Evolutionary conservation across 2,329 filamentous ascomycete genomes (phyloP), one percentile per base, ranked within the genome.

Genomic region (Paraphaeosphaeria minitans): DNA sequence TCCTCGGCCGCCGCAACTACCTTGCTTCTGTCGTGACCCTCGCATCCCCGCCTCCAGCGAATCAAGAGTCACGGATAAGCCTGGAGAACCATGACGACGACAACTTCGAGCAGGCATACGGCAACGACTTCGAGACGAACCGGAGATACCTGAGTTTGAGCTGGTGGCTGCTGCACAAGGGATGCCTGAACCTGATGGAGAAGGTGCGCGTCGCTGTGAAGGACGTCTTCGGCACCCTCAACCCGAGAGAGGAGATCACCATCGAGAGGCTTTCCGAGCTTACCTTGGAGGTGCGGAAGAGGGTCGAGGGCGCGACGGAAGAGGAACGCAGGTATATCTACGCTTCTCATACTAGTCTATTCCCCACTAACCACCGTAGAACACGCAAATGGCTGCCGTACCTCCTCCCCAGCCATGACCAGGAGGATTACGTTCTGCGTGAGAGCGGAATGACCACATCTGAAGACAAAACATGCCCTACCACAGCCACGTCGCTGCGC

Each of bases 41-140:
- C 21, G 94, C 95, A 19, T 91, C 90, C 0, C 91, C 81, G 13
- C 73, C 70, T 21, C 72, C 90, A 33, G 81, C 87, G 7, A 82
- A 87, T 19, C 85, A 91, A 53, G 87, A 83, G 21, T 84, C 90
- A 4, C 90, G 87, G 45, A 99, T 99, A 74, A 93, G 85, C 68
- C 84, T 98, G 19, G 93, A 97, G 79, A 95, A 98, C 76, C 89
- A 96, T 71, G 94, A 97, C 73, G 93, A 97, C 74, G 92, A 95
- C 73, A 89, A 90, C 70, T 83, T 85, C 19, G 91, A 94, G 55
- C 90, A 93, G 68, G 85, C 88, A 4, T 93, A 96, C 73, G 93
- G 93, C 46, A 94, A 91, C 76, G 95, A 99, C 77, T 97, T 97
- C 67, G 93, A 97, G 76, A 96, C 93, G 35, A 99, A 99, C 78